A percentile compares a stretch with the other conserved stretches of the same genome.
These are phyloP conservation scores for Xerocomellus intermedius DNA, from an alignment of 768 basidiomycete genomes.

Conservation along the genomic window DNA sequence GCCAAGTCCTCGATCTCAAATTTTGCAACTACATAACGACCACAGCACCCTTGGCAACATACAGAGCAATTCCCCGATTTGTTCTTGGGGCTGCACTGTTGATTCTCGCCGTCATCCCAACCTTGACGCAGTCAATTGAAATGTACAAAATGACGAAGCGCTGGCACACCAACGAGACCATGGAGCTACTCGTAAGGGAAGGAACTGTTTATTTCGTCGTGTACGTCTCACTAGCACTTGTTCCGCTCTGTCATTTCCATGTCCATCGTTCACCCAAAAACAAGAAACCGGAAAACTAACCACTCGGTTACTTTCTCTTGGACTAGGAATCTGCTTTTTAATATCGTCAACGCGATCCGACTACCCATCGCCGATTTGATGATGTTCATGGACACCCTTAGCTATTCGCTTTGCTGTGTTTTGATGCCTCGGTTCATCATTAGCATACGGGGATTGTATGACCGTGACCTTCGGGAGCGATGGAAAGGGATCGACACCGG, in stretches of 20 bases:
- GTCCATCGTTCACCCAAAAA: background rate
- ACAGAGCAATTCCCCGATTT: constrained; percentile 8
- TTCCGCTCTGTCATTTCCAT: background rate
- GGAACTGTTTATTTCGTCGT: constrained; percentile 15
- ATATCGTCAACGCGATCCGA: background rate
- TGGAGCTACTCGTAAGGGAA: constrained; percentile 8
- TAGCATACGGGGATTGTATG: constrained; percentile 7
- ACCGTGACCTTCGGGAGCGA: background rate
- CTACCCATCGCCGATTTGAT: background rate
- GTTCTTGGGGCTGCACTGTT: constrained; percentile 4
- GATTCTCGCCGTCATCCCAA: background rate
- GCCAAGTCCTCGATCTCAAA: background rate
- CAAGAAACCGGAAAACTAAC: too few species aligned
- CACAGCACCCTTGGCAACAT: background rate
- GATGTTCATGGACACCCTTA: background rate
- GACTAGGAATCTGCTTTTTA: constrained; percentile 8
- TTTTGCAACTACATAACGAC: background rate
- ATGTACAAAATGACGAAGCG: constrained; percentile 6
- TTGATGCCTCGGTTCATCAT: constrained; percentile 20
- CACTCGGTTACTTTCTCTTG: background rate
- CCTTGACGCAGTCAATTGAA: background rate
- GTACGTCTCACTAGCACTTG: background rate
- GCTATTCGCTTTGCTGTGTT: background rate
- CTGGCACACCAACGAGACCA: constrained; percentile 4
- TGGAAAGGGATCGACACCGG: constrained; percentile 12